phyloP scores from a whole-genome alignment of 495 filamentous ascomycete species.

The Pseudevernia furfuracea region DNA sequence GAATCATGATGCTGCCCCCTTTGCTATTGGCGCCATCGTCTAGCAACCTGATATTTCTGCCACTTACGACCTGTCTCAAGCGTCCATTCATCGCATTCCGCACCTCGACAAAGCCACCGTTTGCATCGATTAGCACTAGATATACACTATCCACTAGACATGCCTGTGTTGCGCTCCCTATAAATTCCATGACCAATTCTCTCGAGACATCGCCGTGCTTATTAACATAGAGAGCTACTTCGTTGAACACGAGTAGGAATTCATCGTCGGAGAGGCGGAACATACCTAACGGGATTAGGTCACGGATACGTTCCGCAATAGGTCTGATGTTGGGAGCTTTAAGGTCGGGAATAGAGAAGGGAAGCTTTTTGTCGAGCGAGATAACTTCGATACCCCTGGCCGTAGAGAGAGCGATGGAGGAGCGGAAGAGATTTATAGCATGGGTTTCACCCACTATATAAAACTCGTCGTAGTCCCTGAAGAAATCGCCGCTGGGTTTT shows the following conservation, averaged over 20 bases:
- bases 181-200: constrained; percentile 92
- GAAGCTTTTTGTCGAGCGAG: constrained; percentile 89
- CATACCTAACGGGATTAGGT: constrained; percentile 85
- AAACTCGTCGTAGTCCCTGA: constrained; percentile 96
- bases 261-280: constrained; percentile 88
- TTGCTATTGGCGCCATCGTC: constrained; percentile 69
- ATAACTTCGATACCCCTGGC: constrained; percentile 91
- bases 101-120: constrained; percentile 86
- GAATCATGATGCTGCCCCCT: constrained; percentile 69
- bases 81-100: constrained; percentile 94
- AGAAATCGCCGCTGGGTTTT: constrained; percentile 79
- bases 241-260: constrained; percentile 87
- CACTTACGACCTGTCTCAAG: constrained; percentile 86
- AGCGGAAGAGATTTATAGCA: constrained; percentile 91
- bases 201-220: constrained; percentile 95
- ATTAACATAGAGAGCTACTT: constrained; percentile 94
- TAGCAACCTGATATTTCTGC: constrained; percentile 74
- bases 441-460: constrained; percentile 94
- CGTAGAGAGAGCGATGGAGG: constrained; percentile 81
- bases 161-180: constrained; percentile 77
- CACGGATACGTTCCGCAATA: constrained; percentile 70
- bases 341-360: constrained; percentile 83
- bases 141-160: constrained; percentile 64
- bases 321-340: constrained; percentile 52
- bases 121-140: constrained; percentile 74